Evolutionary conservation across 2,329 filamentous ascomycete genomes (phyloP).

Genomic region (Leptographium wingfieldii): DNA sequence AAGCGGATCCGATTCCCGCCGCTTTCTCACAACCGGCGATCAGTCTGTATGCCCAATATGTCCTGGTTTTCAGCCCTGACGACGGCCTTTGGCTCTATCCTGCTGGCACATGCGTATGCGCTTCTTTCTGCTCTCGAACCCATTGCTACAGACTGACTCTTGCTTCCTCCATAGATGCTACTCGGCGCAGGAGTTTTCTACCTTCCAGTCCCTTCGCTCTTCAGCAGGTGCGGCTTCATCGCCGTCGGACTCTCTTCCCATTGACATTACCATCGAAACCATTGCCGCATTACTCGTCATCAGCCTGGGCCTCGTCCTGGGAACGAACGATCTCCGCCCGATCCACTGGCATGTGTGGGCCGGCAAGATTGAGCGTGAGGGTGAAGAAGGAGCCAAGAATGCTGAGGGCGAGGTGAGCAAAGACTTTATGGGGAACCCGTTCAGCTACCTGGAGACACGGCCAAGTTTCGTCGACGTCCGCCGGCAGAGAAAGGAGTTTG

Average conservation of each 20-base stretch:
- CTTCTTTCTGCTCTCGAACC: not conserved
- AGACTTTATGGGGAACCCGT: slow-evolving; percentile 66
- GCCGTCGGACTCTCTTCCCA: slow-evolving; percentile 45
- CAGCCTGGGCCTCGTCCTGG: slow-evolving; percentile 69
- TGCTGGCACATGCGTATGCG: slow-evolving; percentile 75
- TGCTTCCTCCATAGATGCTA: slow-evolving; percentile 56
- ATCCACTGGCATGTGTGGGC: slow-evolving; percentile 77
- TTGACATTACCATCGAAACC: slow-evolving; percentile 82
- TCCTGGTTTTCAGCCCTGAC: slow-evolving; percentile 57
- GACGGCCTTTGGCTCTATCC: slow-evolving; percentile 61
- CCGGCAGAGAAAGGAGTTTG: slow-evolving; percentile 66
- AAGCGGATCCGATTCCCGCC: not conserved
- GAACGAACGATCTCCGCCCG: slow-evolving; percentile 66
- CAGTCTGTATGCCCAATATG: slow-evolving; percentile 26
- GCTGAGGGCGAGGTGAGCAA: slow-evolving; percentile 51
- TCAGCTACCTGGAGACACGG: slow-evolving; percentile 63
- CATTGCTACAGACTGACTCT: not conserved
- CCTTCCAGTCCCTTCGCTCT: slow-evolving; percentile 43
- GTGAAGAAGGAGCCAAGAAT: slow-evolving; percentile 43
- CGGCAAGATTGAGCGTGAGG: slow-evolving; percentile 70
- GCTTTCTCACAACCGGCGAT: not conserved
- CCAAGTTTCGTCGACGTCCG: slow-evolving; percentile 82
- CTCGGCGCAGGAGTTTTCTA: slow-evolving; percentile 85
- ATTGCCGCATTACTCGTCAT: slow-evolving; percentile 68
- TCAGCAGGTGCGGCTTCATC: slow-evolving; percentile 28